phyloP scores from a whole-genome alignment of 805 yeast genomes.

The Kodamaea leandrae region DNA sequence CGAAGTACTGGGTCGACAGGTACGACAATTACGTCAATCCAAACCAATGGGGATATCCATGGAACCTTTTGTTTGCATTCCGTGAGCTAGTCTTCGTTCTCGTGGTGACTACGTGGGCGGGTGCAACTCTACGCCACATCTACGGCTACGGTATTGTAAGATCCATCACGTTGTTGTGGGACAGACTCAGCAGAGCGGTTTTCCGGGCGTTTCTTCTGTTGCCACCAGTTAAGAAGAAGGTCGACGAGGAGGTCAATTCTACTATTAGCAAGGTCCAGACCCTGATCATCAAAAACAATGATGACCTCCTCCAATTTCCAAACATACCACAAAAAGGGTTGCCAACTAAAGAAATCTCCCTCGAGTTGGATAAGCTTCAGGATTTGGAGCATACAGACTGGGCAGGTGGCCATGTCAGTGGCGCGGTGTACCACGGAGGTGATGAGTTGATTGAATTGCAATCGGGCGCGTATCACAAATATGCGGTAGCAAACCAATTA shows the following conservation, averaged over 20 bases:
- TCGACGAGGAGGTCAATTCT: conserved; percentile 57
- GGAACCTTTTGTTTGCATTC: conserved; percentile 14
- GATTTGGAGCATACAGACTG: conserved; percentile 68
- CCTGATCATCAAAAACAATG: conserved; percentile 55
- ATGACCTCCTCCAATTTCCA: conserved; percentile 41
- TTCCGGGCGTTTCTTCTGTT: conserved; percentile 26
- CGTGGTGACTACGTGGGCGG: conserved; percentile 14
- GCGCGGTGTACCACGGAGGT: conserved; percentile 97
- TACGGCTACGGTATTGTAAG: conserved; percentile 18
- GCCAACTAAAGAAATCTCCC: conserved; percentile 42
- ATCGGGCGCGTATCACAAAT: conserved; percentile 69
- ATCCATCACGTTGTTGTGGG: conserved; percentile 1
- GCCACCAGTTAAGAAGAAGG: conserved; percentile 54
- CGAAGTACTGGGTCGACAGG: background rate
- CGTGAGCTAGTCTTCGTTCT: conserved; percentile 23
- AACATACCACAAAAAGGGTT: conserved; percentile 63
- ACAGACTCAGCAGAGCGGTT: conserved; percentile 8
- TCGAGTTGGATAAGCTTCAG: conserved; percentile 50
- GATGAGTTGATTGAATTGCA: conserved; percentile 71
- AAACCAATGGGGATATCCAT: conserved; percentile 6
- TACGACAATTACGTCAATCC: conserved; percentile 7
- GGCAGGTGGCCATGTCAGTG: conserved; percentile 84
- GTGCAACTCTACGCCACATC: conserved; percentile 12
- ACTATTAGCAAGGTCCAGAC: conserved; percentile 51
- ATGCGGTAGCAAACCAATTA: conserved; percentile 86